Percentiles rank a stretch among this genome's conserved stretches.
phyloP scores from a whole-genome alignment of 176 grass and related monocot genomes.

The Oryza meyeriana region DNA sequence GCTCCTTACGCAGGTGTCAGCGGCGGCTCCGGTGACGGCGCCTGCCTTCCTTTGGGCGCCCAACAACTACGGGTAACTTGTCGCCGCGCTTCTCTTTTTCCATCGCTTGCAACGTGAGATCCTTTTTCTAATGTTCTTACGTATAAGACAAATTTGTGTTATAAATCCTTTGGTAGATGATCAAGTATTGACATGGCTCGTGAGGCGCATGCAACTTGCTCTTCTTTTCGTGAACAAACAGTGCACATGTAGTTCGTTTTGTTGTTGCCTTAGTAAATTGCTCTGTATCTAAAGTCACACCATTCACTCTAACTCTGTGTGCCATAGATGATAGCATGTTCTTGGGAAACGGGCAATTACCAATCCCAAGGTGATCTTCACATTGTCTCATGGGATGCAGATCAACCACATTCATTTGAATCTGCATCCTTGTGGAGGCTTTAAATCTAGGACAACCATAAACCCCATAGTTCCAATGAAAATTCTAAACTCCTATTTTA shows the following conservation, averaged over 20 bases:
- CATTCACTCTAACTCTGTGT: neutral
- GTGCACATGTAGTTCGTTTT: neutral
- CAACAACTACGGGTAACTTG: constrained; percentile 26
- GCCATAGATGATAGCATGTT: neutral
- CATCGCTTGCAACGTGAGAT: neutral
- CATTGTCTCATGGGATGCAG: neutral
- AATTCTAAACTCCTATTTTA: no score
- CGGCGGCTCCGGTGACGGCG: constrained; percentile 23
- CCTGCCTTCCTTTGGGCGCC: constrained; percentile 64
- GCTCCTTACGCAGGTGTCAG: neutral
- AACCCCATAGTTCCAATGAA: no score
- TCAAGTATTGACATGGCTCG: neutral
- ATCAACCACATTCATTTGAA: neutral
- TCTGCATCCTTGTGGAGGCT: neutral
- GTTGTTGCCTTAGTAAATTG: neutral
- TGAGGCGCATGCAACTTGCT: neutral
- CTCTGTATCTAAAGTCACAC: neutral
- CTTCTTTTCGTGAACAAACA: neutral
- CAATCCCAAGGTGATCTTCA: neutral
- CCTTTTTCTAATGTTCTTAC: neutral
- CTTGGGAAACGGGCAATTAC: no score
- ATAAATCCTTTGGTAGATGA: neutral
- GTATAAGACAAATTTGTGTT: neutral
- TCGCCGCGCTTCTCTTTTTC: neutral
- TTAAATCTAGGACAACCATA: neutral